Base-by-base conservation (phyloP, 345 rosid species). In the Ceriops decandra region DNA sequence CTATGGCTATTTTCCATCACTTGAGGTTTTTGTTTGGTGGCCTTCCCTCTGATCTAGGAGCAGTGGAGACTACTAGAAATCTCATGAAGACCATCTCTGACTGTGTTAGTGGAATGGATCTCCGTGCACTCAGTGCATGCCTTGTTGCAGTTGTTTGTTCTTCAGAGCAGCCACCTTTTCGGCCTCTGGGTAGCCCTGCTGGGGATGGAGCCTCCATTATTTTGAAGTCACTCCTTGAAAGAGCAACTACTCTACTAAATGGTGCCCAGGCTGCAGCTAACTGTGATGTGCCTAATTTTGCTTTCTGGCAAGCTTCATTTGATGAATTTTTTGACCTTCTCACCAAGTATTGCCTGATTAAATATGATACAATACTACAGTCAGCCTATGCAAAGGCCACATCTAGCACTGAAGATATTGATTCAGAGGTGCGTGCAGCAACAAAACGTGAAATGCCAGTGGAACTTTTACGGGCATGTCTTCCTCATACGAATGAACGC, bases 101-200 rank as follows among this genome's bases (percentile, higher is more conserved):
- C 7, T 91, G 93, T 67, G 84, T 95, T 52, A 78, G 73, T 64
- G 83, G 83, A 51, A 95, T 95, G 99, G 96, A 95, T 72, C 86
- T 91, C 20, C 88, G 85, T 67, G 87, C 99, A 42, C 82, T 95
- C 19, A 86, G 99, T 69, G 93, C 89, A 33, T 95, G 99, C 80
- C 95, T 95, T 68, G 96, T 91, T 57, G 97, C 99, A 27, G 96
- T 95, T 70, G 99, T 95, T 71, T 95, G 99, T 73, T 95, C 99
- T 35, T 85, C 87, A 24, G 99, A 95, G 78, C 97, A 92, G 84
- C 99, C 99, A 1, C 99, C 98, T 13, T 90, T 95, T 42, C 84
- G 99, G 15, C 99, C 99, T 52, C 78, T 91, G 57, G 96, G 99
- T 66, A 90, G 96, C 66, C 74, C 93, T 51, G 83, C 93, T 2